A percentile compares a stretch with the other conserved stretches of the same genome.
Conservation (phyloP, 192 early-diverging fungal genomes). For the Piromyces sp. region DNA sequence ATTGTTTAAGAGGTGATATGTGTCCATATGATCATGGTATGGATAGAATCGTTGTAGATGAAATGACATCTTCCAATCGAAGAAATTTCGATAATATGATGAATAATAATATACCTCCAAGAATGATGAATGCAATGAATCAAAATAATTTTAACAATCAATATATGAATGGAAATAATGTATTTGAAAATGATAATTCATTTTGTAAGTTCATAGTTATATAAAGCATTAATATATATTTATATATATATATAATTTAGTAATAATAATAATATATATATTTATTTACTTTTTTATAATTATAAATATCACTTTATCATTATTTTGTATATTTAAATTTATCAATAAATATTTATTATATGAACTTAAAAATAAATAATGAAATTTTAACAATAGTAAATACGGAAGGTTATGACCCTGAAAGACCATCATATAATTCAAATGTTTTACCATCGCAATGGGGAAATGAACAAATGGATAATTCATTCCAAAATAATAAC, state of each 20-base stretch:
- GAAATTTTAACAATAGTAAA: not conserved
- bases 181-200: not conserved
- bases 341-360: too few species aligned
- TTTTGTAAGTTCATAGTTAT: not conserved
- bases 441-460: not conserved
- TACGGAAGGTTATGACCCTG: not conserved
- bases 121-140: not conserved
- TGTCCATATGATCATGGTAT: conserved; percentile 63
- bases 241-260: too few species aligned
- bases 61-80: conserved; percentile 1
- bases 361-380: too few species aligned
- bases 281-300: too few species aligned
- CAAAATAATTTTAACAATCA: not conserved
- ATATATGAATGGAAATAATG: not conserved
- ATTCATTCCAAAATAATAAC: not conserved
- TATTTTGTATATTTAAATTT: too few species aligned
- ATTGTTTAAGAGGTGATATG: conserved; percentile 59
- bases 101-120: not conserved
- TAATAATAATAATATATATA: too few species aligned
- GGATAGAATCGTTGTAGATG: conserved; percentile 49
- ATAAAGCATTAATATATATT: too few species aligned
- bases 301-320: too few species aligned
- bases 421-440: not conserved
- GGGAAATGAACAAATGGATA: not conserved
- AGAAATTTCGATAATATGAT: not conserved